Evolutionary conservation across 2,329 filamentous ascomycete species (phyloP), one percentile per base, ranked within the genome.

Genomic region (Trichoderma sp.): DNA sequence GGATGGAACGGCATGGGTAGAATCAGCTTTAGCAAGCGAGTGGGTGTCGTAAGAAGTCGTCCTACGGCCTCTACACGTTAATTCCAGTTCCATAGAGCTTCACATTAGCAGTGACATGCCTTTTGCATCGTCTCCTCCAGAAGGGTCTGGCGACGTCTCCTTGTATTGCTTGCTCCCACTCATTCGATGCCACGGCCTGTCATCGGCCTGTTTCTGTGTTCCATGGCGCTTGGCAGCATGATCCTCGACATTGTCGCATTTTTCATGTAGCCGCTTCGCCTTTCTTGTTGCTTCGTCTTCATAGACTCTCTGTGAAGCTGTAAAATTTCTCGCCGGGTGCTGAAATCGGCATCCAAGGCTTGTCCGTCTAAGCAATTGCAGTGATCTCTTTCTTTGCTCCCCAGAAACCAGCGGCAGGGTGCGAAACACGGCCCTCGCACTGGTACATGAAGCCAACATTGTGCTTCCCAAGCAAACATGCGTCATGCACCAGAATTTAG

Each of bases 11-110:
- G 84, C 29, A 96, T 83, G 0, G 92, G 93, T 0, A 96, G 83
- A 17, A 95, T 89, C 15, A 96, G 84, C 77, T 95, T 95, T 59
- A 96, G 85, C 67, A 94, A 87, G 2, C 91, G 86, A 0, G 90
- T 93, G 0, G 92, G 92, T 0, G 92, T 96, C 0, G 92, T 94
- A 32, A 94, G 80, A 2, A 96, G 85, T 75, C 93, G 93, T 22
- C 92, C 91, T 84, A 7, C 0, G 19, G 10, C 15, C 25, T 53
- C 25, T 69, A 50, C n/a, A 0, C 10, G 35, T 59, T 27, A 58
- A 10, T 17, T 10, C n/a, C 29, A 6, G 13, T 53, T 17, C n/a
- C 1, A 1, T 5, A 13, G 5, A n/a, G 2, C 10, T 19, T 22
- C 4, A 9, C 29, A 6, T 1, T 27, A 2, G 2, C 13, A 2